Evolutionary conservation across 2,329 filamentous ascomycete species (phyloP).

Genomic region (Biscogniauxia sp.): DNA sequence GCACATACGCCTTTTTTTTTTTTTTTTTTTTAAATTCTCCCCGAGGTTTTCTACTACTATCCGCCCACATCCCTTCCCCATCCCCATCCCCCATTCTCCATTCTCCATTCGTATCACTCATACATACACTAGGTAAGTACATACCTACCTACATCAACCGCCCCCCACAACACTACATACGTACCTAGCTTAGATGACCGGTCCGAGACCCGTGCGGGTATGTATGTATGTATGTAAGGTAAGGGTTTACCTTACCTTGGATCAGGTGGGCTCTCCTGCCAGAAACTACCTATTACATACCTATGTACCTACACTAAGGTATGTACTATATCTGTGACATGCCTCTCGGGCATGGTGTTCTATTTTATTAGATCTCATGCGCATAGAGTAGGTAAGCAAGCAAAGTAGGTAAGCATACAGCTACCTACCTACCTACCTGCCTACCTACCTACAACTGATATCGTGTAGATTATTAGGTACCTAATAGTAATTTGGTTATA

Average conservation of each 20-base stretch:
- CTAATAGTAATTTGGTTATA: too few species aligned
- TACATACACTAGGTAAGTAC: too few species aligned
- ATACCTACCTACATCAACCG: background rate
- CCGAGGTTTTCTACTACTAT: background rate
- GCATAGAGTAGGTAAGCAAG: slow-evolving; percentile 5
- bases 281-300: background rate
- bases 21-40: too few species aligned
- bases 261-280: background rate
- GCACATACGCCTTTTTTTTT: background rate
- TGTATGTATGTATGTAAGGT: slow-evolving; percentile 1
- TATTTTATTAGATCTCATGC: slow-evolving; percentile 11
- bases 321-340: background rate
- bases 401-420: background rate
- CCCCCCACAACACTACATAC: background rate
- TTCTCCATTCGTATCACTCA: too few species aligned
- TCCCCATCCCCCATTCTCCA: too few species aligned
- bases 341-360: slow-evolving; percentile 3
- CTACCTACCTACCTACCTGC: too few species aligned
- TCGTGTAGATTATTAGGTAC: too few species aligned
- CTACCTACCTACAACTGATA: too few species aligned
- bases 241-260: background rate
- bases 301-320: too few species aligned
- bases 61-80: too few species aligned
- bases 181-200: too few species aligned
- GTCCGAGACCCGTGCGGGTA: background rate